Conservation (phyloP, 1,284 basidiomycete genomes). For the Vanrija pseudolonga region DNA sequence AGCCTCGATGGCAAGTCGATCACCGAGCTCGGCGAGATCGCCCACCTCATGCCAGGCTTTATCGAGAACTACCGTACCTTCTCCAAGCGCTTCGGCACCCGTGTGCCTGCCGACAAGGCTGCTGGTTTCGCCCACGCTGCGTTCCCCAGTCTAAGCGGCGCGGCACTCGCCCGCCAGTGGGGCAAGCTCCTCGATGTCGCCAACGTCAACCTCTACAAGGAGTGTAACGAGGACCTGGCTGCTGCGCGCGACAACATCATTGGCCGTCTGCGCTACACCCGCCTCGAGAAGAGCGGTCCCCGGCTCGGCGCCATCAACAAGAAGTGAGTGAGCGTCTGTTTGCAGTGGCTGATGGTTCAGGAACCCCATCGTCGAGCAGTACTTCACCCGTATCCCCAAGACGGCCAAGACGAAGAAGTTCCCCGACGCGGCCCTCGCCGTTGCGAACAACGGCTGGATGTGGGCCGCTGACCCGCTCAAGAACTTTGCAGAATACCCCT, state of each 20-base stretch:
- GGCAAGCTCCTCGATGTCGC: constrained; percentile 71
- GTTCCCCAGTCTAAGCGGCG: constrained; percentile 52
- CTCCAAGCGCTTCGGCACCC: constrained; percentile 64
- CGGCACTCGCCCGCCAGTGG: constrained; percentile 64
- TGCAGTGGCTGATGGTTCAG: constrained; percentile 50
- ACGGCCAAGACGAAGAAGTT: constrained; percentile 56
- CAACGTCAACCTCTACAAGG: constrained; percentile 79
- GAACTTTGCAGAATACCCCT: constrained; percentile 91
- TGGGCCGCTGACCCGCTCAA: constrained; percentile 92
- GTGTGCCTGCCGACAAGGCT: constrained; percentile 64
- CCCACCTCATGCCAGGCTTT: constrained; percentile 55
- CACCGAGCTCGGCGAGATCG: constrained; percentile 65
- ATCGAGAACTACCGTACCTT: constrained; percentile 61
- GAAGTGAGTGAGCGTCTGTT: constrained; percentile 54
- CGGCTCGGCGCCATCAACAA: constrained; percentile 74
- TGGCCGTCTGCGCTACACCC: constrained; percentile 72
- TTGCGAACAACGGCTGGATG: constrained; percentile 99
- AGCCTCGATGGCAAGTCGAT: constrained; percentile 52
- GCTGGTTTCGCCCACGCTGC: constrained; percentile 61
- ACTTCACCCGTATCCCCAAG: constrained; percentile 77
- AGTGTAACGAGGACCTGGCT: constrained; percentile 77
- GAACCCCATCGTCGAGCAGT: constrained; percentile 74
- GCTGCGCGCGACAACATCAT: constrained; percentile 69
- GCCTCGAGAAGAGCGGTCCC: constrained; percentile 77
- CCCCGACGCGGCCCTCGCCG: constrained; percentile 67